Evolutionary conservation across 2,329 filamentous ascomycete species (phyloP).

Genomic region (Fusarium equiseti): DNA sequence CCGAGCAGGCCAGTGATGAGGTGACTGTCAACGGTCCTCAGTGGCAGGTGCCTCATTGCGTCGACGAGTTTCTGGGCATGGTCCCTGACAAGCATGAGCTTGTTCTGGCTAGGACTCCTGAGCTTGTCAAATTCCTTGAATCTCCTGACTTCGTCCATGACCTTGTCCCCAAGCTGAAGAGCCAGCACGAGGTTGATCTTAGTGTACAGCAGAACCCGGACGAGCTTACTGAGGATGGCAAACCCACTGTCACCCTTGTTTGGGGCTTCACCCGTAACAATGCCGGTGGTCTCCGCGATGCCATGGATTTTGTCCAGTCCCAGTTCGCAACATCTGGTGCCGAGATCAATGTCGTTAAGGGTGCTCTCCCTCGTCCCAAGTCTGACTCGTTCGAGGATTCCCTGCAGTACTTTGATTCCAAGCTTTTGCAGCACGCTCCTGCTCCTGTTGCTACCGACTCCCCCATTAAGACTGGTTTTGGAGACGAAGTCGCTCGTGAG

Average conservation of each 20-base stretch:
- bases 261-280: conserved; percentile 97
- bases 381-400: conserved; percentile 99
- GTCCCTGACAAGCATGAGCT: conserved; percentile 96
- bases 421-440: conserved; percentile 92
- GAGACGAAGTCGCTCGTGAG: conserved; percentile 82
- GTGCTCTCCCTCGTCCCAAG: conserved; percentile 96
- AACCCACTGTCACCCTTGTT: conserved; percentile 71
- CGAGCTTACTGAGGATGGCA: conserved; percentile 68
- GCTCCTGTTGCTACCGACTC: conserved; percentile 85
- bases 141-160: conserved; percentile 85
- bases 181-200: conserved; percentile 91
- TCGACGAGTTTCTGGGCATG: conserved; percentile 97
- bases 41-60: conserved; percentile 97
- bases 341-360: conserved; percentile 88
- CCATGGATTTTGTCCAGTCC: conserved; percentile 92
- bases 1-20: conserved; percentile 95
- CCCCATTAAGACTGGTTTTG: conserved; percentile 86
- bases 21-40: conserved; percentile 96
- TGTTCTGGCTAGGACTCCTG: conserved; percentile 79
- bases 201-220: conserved; percentile 75
- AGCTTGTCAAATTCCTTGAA: conserved; percentile 84
- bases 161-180: conserved; percentile 84
- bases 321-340: conserved; percentile 89
- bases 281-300: conserved; percentile 92
- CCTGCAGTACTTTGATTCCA: conserved; percentile 95